phyloP scores from a whole-genome alignment of 2,329 filamentous ascomycete species.

The Paecilomyces niveus region DNA sequence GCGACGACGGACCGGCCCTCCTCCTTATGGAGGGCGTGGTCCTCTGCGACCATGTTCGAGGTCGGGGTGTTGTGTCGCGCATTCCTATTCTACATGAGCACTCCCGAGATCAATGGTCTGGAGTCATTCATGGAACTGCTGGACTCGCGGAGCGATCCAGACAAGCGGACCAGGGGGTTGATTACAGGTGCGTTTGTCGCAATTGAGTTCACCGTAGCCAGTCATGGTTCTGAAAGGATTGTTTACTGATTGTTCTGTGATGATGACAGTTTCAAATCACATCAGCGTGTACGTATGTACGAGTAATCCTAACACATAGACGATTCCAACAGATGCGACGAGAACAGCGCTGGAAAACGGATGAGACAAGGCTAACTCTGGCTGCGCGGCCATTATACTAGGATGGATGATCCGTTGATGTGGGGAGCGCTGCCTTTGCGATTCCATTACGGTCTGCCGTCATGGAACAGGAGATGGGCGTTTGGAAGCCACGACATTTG shows the following conservation, averaged over 20 bases:
- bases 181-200: slow-evolving; percentile 61
- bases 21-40: slow-evolving; percentile 60
- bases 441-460: slow-evolving; percentile 61
- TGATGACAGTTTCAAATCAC: slow-evolving; percentile 70
- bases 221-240: slow-evolving; percentile 5
- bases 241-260: slow-evolving; percentile 1
- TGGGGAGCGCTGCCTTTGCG: slow-evolving; percentile 81
- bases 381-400: slow-evolving; percentile 34
- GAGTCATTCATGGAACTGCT: slow-evolving; percentile 68
- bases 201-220: not conserved
- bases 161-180: slow-evolving; percentile 64
- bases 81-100: slow-evolving; percentile 70
- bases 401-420: slow-evolving; percentile 86
- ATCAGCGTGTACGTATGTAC: slow-evolving; percentile 69
- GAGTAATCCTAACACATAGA: slow-evolving; percentile 8
- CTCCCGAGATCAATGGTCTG: slow-evolving; percentile 68
- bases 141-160: slow-evolving; percentile 62
- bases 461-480: slow-evolving; percentile 71
- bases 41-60: slow-evolving; percentile 66
- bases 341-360: slow-evolving; percentile 3
- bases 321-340: slow-evolving; percentile 11
- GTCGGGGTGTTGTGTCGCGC: slow-evolving; percentile 63
- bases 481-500: slow-evolving; percentile 94
- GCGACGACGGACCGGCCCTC: slow-evolving; percentile 38
- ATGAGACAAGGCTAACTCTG: slow-evolving; percentile 19